Conservation (phyloP, 176 grass and related monocot genomes). For the Avena atlantica region DNA sequence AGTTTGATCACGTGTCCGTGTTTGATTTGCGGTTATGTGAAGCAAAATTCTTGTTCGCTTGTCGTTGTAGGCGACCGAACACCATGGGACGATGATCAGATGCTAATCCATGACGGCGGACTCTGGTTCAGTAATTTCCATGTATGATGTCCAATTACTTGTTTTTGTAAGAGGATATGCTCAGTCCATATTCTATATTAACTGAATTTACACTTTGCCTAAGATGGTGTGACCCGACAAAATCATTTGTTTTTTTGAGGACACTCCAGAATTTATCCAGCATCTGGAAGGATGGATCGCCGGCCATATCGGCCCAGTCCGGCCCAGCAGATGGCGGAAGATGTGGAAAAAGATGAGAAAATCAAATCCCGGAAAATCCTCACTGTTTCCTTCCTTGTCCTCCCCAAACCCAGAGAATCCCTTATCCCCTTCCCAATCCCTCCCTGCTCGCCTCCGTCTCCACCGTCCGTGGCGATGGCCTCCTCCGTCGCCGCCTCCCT, state of each 20-base stretch:
- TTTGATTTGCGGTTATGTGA: too few species aligned
- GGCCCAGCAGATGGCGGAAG: not conserved
- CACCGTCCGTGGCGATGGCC: slow-evolving; percentile 22
- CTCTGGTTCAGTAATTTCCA: slow-evolving; percentile 60
- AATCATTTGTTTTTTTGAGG: too few species aligned
- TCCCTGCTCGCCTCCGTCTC: not conserved
- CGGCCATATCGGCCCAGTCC: not conserved
- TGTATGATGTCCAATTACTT: not conserved
- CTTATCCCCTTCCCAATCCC: slow-evolving; percentile 2
- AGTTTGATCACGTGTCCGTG: too few species aligned
- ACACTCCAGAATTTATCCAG: too few species aligned
- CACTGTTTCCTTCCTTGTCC: not conserved
- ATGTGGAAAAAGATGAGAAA: not conserved
- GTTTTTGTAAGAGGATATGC: not conserved
- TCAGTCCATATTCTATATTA: not conserved
- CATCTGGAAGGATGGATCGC: too few species aligned
- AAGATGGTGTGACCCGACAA: too few species aligned
- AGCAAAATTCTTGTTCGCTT: too few species aligned
- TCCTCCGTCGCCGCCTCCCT: slow-evolving; percentile 50
- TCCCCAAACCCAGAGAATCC: slow-evolving; percentile 8
- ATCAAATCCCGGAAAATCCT: slow-evolving; percentile 21
- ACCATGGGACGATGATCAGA: slow-evolving; percentile 51
- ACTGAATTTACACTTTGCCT: too few species aligned
- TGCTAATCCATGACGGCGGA: slow-evolving; percentile 25
- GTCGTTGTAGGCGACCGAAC: slow-evolving; percentile 22